These are phyloP conservation scores for Pseudovirgaria hyperparasitica DNA, from an alignment of 2,329 filamentous ascomycete species.

Conservation along the genomic window DNA sequence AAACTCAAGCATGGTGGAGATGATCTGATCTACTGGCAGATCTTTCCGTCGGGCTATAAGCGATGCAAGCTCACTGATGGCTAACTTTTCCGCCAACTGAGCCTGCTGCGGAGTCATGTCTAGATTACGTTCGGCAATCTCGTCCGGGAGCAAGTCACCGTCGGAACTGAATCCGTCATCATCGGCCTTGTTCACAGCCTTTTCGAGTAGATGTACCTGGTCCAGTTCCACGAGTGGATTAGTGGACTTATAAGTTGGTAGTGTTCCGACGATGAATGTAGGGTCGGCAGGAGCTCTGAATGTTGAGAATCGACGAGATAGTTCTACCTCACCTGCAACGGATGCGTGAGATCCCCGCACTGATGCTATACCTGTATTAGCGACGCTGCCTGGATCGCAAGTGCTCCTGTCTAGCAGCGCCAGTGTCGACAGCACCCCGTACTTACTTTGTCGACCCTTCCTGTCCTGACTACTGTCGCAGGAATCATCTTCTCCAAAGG, in stretches of 20 bases:
- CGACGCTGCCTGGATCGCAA: background rate
- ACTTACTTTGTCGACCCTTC: constrained; percentile 2
- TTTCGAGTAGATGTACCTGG: no score
- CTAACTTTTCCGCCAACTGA: constrained; percentile 1
- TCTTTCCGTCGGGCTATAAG: no score
- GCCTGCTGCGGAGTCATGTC: background rate
- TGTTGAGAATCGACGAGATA: background rate
- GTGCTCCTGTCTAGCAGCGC: constrained; percentile 5
- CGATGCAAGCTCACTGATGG: constrained; percentile 3
- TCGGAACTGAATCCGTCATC: background rate
- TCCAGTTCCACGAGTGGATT: no score
- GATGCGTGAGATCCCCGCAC: no score
- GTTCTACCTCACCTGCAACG: background rate
- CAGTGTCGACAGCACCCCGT: constrained; percentile 8
- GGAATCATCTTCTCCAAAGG: background rate
- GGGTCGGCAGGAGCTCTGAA: background rate
- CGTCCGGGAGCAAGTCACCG: background rate
- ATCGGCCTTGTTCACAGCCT: background rate
- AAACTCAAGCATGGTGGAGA: no score
- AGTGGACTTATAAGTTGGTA: no score
- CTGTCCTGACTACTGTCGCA: background rate
- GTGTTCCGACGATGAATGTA: no score
- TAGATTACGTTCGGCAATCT: background rate
- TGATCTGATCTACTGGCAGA: no score
- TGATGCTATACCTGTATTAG: constrained; percentile 1